Evolutionary conservation across 1,139 yeast species (phyloP), one percentile per base, ranked within the genome.

Genomic region (Hyphopichia wangnamkhiaoensis): DNA sequence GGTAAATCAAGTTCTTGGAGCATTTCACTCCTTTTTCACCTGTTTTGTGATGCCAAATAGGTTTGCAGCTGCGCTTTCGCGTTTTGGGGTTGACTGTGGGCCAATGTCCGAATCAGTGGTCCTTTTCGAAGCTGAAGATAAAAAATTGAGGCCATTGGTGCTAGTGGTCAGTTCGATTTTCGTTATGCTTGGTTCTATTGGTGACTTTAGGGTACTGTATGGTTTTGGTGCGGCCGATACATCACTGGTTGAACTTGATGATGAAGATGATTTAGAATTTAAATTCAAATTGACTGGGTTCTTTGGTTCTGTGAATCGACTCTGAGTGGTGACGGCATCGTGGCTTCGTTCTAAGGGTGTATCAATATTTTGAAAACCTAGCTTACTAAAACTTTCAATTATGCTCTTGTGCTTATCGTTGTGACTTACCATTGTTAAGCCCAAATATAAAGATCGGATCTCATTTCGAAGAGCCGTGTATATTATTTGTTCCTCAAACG

Each of bases 111-210:
- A n/a, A n/a, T n/a, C n/a, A n/a, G n/a, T n/a, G n/a, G n/a, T n/a
- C n/a, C n/a, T n/a, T n/a, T n/a, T 28, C 14, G 32, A 20, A 10
- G 29, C 41, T 8, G 43, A 33, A n/a, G 41, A 37, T 13, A 42
- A 19, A 31, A 18, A 31, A 29, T 40, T 37, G 14, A 28, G 9
- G 21, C 32, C 37, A 14, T 25, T 37, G 2, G 43, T 40, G n/a
- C 32, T 32, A 2, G 37, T 33, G 4, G 35, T 33, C 10, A 44
- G 42, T 24, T 12, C 23, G 5, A 34, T 27, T 17, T 36, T 40
- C 24, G 32, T 9, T 5, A 37, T 28, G 8, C 31, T 43, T 26
- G 21, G 21, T 3, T 27, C 25, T 8, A 13, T 12, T n/a, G 37
- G 26, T 8, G 31, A 17, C 7, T 27, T 27, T 3, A 27, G 20